These are phyloP conservation scores for Quambalaria eucalypti DNA, from an alignment of 1,284 basidiomycete species.

Conservation along the genomic window DNA sequence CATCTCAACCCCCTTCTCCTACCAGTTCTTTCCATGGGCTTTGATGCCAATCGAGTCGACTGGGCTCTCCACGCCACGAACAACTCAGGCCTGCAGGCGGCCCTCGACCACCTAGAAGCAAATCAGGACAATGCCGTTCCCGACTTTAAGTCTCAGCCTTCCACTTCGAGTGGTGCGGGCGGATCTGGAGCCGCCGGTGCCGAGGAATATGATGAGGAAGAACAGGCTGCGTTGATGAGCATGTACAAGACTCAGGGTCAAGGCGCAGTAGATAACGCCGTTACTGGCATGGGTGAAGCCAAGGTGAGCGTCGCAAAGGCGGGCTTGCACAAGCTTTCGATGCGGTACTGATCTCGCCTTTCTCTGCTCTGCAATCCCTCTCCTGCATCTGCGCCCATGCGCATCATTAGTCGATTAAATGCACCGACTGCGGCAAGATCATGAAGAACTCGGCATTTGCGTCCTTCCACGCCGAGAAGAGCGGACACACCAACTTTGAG, in stretches of 20 bases:
- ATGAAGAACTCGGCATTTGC: slow-evolving; percentile 73
- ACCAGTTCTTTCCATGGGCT: slow-evolving; percentile 44
- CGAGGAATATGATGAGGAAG: slow-evolving; percentile 34
- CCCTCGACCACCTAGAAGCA: slow-evolving; percentile 43
- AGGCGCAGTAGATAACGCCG: slow-evolving; percentile 22
- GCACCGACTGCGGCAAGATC: slow-evolving; percentile 38
- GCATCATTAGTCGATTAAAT: slow-evolving; percentile 43
- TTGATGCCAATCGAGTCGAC: slow-evolving; percentile 36
- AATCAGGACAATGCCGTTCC: slow-evolving; percentile 37
- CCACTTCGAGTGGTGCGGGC: slow-evolving; percentile 3
- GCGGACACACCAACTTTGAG: slow-evolving; percentile 75
- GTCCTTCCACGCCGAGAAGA: slow-evolving; percentile 88
- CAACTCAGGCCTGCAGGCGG: slow-evolving; percentile 31
- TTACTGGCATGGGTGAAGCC: slow-evolving; percentile 21
- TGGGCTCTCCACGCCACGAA: slow-evolving; percentile 40
- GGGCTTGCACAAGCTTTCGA: background rate
- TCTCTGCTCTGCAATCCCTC: background rate
- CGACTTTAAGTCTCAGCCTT: slow-evolving; percentile 17
- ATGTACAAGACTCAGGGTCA: slow-evolving; percentile 28
- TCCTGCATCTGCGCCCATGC: background rate
- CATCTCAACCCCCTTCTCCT: background rate
- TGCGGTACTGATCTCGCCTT: background rate
- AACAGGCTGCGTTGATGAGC: slow-evolving; percentile 28
- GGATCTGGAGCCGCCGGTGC: background rate
- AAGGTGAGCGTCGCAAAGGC: slow-evolving; percentile 14